Conservation (phyloP, 192 early-diverging fungal genomes). For the Coemansia sp. region DNA sequence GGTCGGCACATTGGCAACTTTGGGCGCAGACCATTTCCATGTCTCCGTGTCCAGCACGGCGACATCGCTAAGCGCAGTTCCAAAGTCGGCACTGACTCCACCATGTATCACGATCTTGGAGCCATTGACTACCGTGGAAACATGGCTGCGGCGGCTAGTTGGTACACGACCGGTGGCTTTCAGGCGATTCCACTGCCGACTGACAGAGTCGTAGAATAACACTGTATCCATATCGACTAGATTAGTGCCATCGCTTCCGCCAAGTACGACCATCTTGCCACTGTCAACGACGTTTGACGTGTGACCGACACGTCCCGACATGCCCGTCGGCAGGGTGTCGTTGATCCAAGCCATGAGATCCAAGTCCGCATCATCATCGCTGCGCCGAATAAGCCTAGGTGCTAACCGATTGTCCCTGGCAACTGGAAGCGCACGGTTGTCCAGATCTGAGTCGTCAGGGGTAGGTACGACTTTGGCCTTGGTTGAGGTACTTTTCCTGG, state of each 20-base stretch:
- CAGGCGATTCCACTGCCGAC: conserved; percentile 30
- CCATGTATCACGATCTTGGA: conserved; percentile 48
- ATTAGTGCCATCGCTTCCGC: conserved; percentile 27
- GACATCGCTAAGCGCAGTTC: conserved; percentile 35
- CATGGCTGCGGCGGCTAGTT: conserved; percentile 30
- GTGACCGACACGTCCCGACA: conserved; percentile 41
- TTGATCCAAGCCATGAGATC: conserved; percentile 43
- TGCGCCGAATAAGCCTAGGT: background rate
- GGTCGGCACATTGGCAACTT: conserved; percentile 13
- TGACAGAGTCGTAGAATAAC: conserved; percentile 28
- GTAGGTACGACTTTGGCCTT: background rate
- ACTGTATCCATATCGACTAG: conserved; percentile 32
- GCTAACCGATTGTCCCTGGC: too few species aligned
- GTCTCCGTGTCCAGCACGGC: conserved; percentile 49
- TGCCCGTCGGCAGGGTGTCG: conserved; percentile 28
- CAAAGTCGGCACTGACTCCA: conserved; percentile 30
- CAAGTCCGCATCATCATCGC: background rate
- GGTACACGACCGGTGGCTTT: conserved; percentile 28
- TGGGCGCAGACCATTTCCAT: conserved; percentile 40
- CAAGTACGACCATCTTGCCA: conserved; percentile 48
- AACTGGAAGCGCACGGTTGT: background rate
- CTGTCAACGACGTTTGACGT: conserved; percentile 28
- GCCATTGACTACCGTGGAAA: conserved; percentile 35
- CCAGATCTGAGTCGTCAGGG: background rate
- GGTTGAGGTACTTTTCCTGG: conserved; percentile 1